Percentiles rank a stretch among this genome's conserved stretches.
Evolutionary conservation across 805 yeast species (phyloP).

Genomic region (Candida berthetii): DNA sequence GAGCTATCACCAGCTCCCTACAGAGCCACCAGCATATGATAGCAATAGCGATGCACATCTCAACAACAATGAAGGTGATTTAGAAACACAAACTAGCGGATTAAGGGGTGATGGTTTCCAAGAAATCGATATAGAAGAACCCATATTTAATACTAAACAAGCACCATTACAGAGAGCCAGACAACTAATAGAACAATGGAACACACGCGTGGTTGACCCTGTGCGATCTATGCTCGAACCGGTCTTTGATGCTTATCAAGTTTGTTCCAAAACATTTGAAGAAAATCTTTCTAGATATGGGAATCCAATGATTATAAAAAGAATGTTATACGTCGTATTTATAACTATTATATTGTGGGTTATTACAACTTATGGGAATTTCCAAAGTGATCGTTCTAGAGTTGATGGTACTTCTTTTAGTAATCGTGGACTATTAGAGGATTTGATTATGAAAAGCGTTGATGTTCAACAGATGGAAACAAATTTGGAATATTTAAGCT

Average conservation of each 20-base stretch:
- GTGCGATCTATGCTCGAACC: slow-evolving; percentile 42
- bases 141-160: slow-evolving; percentile 17
- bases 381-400: slow-evolving; percentile 35
- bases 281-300: slow-evolving; percentile 59
- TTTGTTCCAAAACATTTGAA: slow-evolving; percentile 46
- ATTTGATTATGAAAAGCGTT: slow-evolving; percentile 43
- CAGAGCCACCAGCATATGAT: slow-evolving; percentile 24
- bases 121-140: slow-evolving; percentile 36
- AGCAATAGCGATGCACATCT: neutral
- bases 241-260: slow-evolving; percentile 28
- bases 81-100: no score
- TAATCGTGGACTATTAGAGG: slow-evolving; percentile 46
- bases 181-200: slow-evolving; percentile 10
- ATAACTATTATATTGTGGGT: slow-evolving; percentile 52
- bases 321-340: slow-evolving; percentile 65
- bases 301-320: slow-evolving; percentile 76
- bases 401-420: slow-evolving; percentile 52
- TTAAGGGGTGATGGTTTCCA: no score
- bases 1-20: no score
- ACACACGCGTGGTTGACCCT: slow-evolving; percentile 28
- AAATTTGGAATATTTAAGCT: slow-evolving; percentile 63
- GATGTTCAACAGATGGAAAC: slow-evolving; percentile 55
- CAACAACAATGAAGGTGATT: no score
- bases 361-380: slow-evolving; percentile 50
- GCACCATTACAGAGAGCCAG: neutral